A percentile compares a stretch with the other conserved stretches of the same genome.
These are phyloP conservation scores for Aspergillus candidus DNA, from an alignment of 2,329 filamentous ascomycete species.

Conservation along the genomic window DNA sequence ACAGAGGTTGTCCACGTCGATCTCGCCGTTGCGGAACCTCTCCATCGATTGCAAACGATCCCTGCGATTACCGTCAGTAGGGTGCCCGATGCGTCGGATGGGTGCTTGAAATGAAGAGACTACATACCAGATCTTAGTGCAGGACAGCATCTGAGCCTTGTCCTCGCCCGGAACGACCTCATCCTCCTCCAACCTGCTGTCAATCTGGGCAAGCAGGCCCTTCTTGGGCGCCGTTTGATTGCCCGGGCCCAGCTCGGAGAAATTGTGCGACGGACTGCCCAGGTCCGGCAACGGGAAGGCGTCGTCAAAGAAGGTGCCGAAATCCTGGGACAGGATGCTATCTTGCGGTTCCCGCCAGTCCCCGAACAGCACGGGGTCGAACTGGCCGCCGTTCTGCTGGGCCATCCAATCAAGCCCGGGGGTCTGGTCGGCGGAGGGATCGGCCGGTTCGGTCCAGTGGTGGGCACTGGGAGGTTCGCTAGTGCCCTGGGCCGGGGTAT, in stretches of 20 bases:
- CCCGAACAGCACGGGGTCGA: conserved; percentile 86
- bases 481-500: conserved; percentile 18
- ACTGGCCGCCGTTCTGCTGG: conserved; percentile 75
- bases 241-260: conserved; percentile 30
- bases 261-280: conserved; percentile 68
- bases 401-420: conserved; percentile 60
- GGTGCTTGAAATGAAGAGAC: not conserved
- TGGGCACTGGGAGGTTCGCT: not conserved
- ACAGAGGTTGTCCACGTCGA: conserved; percentile 90
- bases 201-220: conserved; percentile 71
- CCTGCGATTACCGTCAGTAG: conserved; percentile 55
- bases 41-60: conserved; percentile 82
- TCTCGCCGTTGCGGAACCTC: conserved; percentile 81
- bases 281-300: conserved; percentile 73
- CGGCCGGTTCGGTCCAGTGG: not conserved
- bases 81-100: too few relatives aligned
- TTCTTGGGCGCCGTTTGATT: conserved; percentile 46
- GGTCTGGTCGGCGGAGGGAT: conserved; percentile 8
- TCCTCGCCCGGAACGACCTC: conserved; percentile 61
- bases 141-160: conserved; percentile 64
- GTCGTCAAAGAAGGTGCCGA: conserved; percentile 69
- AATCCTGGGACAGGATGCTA: conserved; percentile 64
- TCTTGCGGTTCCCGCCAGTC: conserved; percentile 89
- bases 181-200: conserved; percentile 59
- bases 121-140: conserved; percentile 87